Conservation (phyloP, 345 rosid species). For the Brassica napus region Da-Ae NC_063436.1:4417501-4418000, state of each 20-base stretch:
- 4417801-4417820: background rate
- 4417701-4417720: background rate
- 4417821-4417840: background rate
- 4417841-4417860: background rate
- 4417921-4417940: background rate
- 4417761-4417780: background rate
- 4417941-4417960: background rate
- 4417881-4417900: background rate
- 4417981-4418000: background rate
- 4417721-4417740: background rate
- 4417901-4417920: background rate
- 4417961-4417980: background rate
- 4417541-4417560: background rate
- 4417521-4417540: background rate
- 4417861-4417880: background rate
- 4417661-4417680: background rate
- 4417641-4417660: background rate
- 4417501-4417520: background rate
- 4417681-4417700: background rate
- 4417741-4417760: background rate
- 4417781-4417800: background rate
- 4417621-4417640: background rate
- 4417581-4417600: background rate
- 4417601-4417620: background rate
- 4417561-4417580: conserved; percentile 1